phyloP scores from a whole-genome alignment of 768 basidiomycete genomes.

The Lactarius sanguifluus region DNA sequence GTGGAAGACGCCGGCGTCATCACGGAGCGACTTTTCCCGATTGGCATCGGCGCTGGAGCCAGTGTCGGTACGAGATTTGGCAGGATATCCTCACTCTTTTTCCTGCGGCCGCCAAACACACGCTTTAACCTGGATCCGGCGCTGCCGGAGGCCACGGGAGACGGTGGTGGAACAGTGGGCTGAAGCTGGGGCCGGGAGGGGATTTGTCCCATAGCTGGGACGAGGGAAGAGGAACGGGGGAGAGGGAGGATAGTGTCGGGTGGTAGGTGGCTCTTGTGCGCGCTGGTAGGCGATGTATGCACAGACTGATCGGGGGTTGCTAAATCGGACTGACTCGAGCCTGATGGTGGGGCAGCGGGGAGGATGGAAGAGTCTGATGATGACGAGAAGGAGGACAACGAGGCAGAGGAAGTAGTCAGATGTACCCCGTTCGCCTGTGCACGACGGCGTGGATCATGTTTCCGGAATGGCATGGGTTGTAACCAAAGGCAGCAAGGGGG shows the following conservation, averaged over 20 bases:
- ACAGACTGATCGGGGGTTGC: slow-evolving; percentile 44
- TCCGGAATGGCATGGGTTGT: slow-evolving; percentile 27
- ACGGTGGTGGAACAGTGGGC: slow-evolving; percentile 31
- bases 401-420: slow-evolving; percentile 42
- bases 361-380: slow-evolving; percentile 44
- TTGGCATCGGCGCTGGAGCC: slow-evolving; percentile 7
- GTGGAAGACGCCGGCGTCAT: slow-evolving; percentile 32
- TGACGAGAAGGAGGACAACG: slow-evolving; percentile 46
- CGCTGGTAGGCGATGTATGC: slow-evolving; percentile 35
- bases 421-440: slow-evolving; percentile 34
- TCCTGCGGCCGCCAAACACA: slow-evolving; percentile 55
- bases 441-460: slow-evolving; percentile 24
- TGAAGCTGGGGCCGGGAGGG: slow-evolving; percentile 33
- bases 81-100: slow-evolving; percentile 53
- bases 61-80: slow-evolving; percentile 21
- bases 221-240: slow-evolving; percentile 36
- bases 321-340: slow-evolving; percentile 44
- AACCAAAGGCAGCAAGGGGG: slow-evolving; percentile 6
- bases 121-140: slow-evolving; percentile 56
- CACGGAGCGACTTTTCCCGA: slow-evolving; percentile 27
- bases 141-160: slow-evolving; percentile 30
- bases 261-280: slow-evolving; percentile 34
- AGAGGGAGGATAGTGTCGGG: slow-evolving; percentile 33
- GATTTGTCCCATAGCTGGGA: slow-evolving; percentile 43
- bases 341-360: slow-evolving; percentile 39